Conservation (phyloP, 2,329 filamentous ascomycete species). For the Pseudovirgaria hyperparasitica region DNA sequence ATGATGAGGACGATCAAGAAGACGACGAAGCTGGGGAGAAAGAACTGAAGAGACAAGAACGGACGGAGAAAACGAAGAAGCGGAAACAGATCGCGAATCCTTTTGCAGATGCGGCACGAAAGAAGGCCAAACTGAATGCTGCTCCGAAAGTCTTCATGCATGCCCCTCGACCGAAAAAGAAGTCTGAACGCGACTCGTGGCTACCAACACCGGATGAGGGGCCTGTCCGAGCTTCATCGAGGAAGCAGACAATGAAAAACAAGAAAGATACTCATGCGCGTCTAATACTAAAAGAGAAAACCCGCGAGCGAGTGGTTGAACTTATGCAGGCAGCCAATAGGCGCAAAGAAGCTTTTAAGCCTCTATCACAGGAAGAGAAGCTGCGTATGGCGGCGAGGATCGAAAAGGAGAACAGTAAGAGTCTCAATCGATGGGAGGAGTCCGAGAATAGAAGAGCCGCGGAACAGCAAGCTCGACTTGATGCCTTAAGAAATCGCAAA, state of each 20-base stretch:
- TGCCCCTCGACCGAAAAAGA: slow-evolving; percentile 47
- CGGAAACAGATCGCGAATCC: slow-evolving; percentile 54
- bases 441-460: slow-evolving; percentile 81
- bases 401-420: slow-evolving; percentile 80
- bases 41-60: slow-evolving; percentile 67
- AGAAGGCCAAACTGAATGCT: slow-evolving; percentile 26
- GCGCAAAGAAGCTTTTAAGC: slow-evolving; percentile 57
- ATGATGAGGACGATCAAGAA: slow-evolving; percentile 50
- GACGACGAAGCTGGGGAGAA: slow-evolving; percentile 79
- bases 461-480: slow-evolving; percentile 68
- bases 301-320: slow-evolving; percentile 56
- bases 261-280: slow-evolving; percentile 49
- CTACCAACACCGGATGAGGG: slow-evolving; percentile 50
- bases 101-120: slow-evolving; percentile 25
- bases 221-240: slow-evolving; percentile 48
- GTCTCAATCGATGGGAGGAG: slow-evolving; percentile 84
- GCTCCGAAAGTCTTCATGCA: slow-evolving; percentile 20
- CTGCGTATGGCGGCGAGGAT: slow-evolving; percentile 70
- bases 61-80: slow-evolving; percentile 54
- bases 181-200: slow-evolving; percentile 59
- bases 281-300: slow-evolving; percentile 59
- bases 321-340: slow-evolving; percentile 50
- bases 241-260: slow-evolving; percentile 50
- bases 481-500: slow-evolving; percentile 75
- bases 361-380: slow-evolving; percentile 78